Percentiles rank a stretch among this genome's conserved stretches.
Evolutionary conservation across 495 filamentous ascomycete genomes (phyloP).

Genomic region (Terfezia claveryi): DNA sequence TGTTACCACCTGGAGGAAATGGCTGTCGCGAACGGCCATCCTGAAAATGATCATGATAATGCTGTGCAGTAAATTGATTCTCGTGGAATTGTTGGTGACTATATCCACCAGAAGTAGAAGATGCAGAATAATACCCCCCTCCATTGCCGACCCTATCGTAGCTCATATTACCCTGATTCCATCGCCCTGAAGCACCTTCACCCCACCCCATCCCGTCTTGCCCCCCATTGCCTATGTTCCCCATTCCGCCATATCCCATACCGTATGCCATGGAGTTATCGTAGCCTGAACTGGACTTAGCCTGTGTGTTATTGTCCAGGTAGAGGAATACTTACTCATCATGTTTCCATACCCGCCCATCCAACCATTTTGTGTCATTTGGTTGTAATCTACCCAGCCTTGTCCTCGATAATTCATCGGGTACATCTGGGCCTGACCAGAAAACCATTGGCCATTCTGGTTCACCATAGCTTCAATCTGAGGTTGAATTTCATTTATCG

Average conservation of each 20-base stretch:
- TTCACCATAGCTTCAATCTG: neutral
- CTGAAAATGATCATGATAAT: conserved; percentile 18
- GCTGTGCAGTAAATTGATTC: conserved; percentile 21
- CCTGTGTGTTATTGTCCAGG: too few relatives aligned
- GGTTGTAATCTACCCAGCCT: conserved; percentile 43
- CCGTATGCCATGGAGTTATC: conserved; percentile 76
- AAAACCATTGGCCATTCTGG: conserved; percentile 14
- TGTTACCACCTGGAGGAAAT: neutral
- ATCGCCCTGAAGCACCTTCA: conserved; percentile 40
- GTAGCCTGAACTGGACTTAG: conserved; percentile 9
- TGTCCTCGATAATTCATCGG: conserved; percentile 23
- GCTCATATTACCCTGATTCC: conserved; percentile 36
- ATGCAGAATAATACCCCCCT: conserved; percentile 22
- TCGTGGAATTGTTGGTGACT: conserved; percentile 19
- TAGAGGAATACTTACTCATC: conserved; percentile 44
- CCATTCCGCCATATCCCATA: conserved; percentile 53
- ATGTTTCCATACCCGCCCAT: conserved; percentile 18
- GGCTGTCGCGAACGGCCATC: neutral
- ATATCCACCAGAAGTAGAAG: conserved; percentile 21
- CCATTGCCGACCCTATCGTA: conserved; percentile 32
- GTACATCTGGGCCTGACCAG: conserved; percentile 6
- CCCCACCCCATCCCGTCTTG: conserved; percentile 10
- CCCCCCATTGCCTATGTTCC: conserved; percentile 54
- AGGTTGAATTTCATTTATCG: conserved; percentile 13
- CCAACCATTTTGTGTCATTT: conserved; percentile 37